These are phyloP conservation scores for Alternaria sp. DNA, from an alignment of 2,329 filamentous ascomycete species.

Conservation along the genomic window DNA sequence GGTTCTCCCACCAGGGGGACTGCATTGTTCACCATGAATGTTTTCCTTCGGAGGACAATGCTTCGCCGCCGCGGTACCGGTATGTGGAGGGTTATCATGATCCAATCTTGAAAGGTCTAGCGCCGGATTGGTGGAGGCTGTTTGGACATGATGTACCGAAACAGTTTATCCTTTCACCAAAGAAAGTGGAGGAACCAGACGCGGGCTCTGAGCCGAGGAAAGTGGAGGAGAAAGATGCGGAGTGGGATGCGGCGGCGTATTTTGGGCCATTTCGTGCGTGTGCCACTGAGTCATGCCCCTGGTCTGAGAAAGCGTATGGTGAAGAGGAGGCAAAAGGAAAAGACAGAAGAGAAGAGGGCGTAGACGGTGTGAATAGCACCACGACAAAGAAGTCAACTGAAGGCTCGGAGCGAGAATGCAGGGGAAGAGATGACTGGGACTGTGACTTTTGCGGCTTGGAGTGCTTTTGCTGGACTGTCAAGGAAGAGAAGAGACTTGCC, in stretches of 20 bases:
- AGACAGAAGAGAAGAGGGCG: background rate
- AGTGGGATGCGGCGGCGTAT: background rate
- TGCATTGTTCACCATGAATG: too few relatives aligned
- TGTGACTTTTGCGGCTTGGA: slow-evolving; percentile 27
- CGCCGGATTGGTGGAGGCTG: background rate
- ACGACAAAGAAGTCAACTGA: too few relatives aligned
- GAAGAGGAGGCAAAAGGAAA: too few relatives aligned
- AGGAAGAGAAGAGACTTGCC: background rate
- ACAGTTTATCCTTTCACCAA: background rate
- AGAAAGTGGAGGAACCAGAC: accelerated
- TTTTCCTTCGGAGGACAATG: too few relatives aligned
- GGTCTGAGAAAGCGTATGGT: too few relatives aligned
- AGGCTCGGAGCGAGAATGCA: background rate
- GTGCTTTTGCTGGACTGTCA: slow-evolving; percentile 22
- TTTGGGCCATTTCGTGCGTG: background rate
- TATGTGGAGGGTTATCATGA: background rate
- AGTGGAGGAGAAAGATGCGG: background rate
- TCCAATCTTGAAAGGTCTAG: background rate
- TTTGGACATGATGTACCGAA: background rate
- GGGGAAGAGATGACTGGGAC: slow-evolving; percentile 17
- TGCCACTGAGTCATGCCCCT: background rate
- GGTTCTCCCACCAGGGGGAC: too few relatives aligned
- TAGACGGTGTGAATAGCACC: accelerated
- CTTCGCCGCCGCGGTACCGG: background rate
- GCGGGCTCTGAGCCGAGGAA: background rate